A percentile compares a stretch with the other conserved stretches of the same genome.
These are phyloP conservation scores for Trichocomaceae sp. DNA, from an alignment of 2,329 filamentous ascomycete genomes.

Conservation along the genomic window DNA sequence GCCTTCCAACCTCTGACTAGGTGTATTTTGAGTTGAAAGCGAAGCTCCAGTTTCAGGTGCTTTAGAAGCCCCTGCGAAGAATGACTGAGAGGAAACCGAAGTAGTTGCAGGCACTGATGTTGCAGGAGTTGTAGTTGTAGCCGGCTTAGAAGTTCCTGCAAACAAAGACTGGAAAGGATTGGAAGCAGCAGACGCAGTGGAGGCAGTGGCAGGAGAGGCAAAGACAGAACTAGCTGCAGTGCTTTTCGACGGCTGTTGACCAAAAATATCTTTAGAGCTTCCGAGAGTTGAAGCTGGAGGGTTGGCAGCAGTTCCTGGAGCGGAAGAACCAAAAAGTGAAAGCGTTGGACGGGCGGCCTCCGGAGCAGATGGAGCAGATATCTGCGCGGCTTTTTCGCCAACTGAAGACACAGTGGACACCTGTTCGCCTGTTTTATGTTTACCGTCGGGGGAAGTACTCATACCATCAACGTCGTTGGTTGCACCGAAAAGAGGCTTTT, in stretches of 20 bases:
- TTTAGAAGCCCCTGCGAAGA: not conserved
- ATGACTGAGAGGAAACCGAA: not conserved
- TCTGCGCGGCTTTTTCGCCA: slow-evolving; percentile 3
- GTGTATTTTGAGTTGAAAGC: not conserved
- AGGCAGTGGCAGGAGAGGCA: not conserved
- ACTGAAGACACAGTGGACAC: not conserved
- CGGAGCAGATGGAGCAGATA: not conserved
- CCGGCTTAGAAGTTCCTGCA: not conserved
- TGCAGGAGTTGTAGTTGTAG: not conserved
- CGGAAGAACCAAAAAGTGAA: slow-evolving; percentile 4
- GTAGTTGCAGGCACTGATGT: not conserved
- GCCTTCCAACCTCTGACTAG: slow-evolving; percentile 1
- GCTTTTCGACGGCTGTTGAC: slow-evolving; percentile 1
- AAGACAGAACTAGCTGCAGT: slow-evolving; percentile 9
- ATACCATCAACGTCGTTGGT: slow-evolving; percentile 10
- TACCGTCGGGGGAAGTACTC: slow-evolving; percentile 13
- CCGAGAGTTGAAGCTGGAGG: not conserved
- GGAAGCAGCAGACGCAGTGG: not conserved
- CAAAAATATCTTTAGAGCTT: slow-evolving; percentile 4
- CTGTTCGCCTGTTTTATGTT: slow-evolving; percentile 8
- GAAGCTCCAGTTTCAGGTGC: not conserved
- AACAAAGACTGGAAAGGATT: slow-evolving; percentile 2
- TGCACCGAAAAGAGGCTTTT: slow-evolving; percentile 8
- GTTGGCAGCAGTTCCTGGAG: not conserved
- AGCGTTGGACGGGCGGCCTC: not conserved